Base-by-base conservation (phyloP, 192 early-diverging fungal species). In the Mortierella alpina region DNA sequence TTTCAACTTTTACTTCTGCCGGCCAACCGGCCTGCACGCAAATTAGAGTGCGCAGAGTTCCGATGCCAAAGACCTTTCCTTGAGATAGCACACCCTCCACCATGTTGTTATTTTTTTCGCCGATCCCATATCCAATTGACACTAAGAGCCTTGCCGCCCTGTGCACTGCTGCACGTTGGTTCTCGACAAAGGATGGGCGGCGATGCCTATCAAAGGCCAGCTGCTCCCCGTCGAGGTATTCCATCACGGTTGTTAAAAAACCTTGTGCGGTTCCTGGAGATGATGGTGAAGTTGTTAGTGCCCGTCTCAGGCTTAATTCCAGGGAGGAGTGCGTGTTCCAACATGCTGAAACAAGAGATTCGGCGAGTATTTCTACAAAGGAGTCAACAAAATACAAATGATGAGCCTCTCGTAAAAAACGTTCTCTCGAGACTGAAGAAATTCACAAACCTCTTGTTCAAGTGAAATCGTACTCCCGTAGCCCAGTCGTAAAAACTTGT, bases 1-100 rank as follows among this genome's bases (percentile, higher is more conserved):
- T 67, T 4, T 50, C 18, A 6, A 65, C 14, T 18, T 52, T 51
- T 13, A 62, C 77, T 49, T 12, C 41, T 13, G 23, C 52, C 59
- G 77, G 77, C 77, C 77, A 80, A 59, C 65, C 77, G 64, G 65
- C 72, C 31, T 80, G 77, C 10, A 80, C 53, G 41, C 77, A 80
- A n/a, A 80, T 57, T 54, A 80, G 42, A 0, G 46, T 62, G 5
- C 77, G 69, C 46, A 80, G n/a, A 8, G 68, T 49, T 17, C 69
- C 64, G 6, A 53, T 23, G 1, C 64, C 59, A 23, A 45, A 80
- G 13, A 80, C 61, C 20, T 63, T 49, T 13, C 77, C 77, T 15
- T 72, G 77, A 14, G 51, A 68, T 0, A 80, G 31, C 7, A 80
- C 22, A 17, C 64, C 48, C 1, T 56, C 54, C 2, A 80, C 44